These are phyloP conservation scores for Chaetomium olivaceum DNA, from an alignment of 2,329 filamentous ascomycete genomes.

Conservation along the genomic window DNA sequence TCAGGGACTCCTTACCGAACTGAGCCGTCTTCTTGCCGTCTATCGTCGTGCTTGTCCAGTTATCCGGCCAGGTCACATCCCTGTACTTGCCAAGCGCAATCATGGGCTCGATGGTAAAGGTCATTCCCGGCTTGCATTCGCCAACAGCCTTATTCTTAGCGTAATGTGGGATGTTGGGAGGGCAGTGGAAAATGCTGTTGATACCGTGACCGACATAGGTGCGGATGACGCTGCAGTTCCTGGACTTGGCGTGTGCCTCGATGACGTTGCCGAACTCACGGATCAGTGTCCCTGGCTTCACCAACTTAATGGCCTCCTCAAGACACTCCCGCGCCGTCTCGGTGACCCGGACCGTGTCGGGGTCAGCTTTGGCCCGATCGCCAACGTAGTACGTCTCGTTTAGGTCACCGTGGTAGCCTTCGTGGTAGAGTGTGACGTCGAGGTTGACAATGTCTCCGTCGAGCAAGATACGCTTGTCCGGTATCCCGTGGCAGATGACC, in stretches of 20 bases:
- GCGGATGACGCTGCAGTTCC: slow-evolving; percentile 85
- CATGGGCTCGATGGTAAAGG: slow-evolving; percentile 99
- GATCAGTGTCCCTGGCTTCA: slow-evolving; percentile 91
- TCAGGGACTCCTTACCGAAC: slow-evolving; percentile 64
- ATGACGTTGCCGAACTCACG: slow-evolving; percentile 92
- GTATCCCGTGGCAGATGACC: slow-evolving; percentile 98
- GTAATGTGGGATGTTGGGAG: slow-evolving; percentile 95
- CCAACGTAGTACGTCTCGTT: slow-evolving; percentile 99
- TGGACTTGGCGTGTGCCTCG: slow-evolving; percentile 87
- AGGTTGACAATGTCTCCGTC: slow-evolving; percentile 98
- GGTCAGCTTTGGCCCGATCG: slow-evolving; percentile 77
- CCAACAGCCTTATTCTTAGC: slow-evolving; percentile 98
- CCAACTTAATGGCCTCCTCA: slow-evolving; percentile 84
- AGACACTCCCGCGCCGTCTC: slow-evolving; percentile 88
- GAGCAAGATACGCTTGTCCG: slow-evolving; percentile 80
- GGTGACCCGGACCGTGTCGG: slow-evolving; percentile 85
- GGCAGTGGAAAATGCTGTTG: slow-evolving; percentile 88
- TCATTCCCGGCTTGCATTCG: slow-evolving; percentile 93
- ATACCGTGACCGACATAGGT: slow-evolving; percentile 97
- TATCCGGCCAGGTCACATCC: slow-evolving; percentile 96
- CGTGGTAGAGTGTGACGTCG: slow-evolving; percentile 91
- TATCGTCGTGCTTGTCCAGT: slow-evolving; percentile 94
- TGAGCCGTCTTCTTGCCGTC: slow-evolving; percentile 91
- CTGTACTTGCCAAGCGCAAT: slow-evolving; percentile 87
- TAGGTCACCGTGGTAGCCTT: slow-evolving; percentile 91